Base-by-base conservation (phyloP, 148 eudicot genomes). In the Chenopodium album region DNA sequence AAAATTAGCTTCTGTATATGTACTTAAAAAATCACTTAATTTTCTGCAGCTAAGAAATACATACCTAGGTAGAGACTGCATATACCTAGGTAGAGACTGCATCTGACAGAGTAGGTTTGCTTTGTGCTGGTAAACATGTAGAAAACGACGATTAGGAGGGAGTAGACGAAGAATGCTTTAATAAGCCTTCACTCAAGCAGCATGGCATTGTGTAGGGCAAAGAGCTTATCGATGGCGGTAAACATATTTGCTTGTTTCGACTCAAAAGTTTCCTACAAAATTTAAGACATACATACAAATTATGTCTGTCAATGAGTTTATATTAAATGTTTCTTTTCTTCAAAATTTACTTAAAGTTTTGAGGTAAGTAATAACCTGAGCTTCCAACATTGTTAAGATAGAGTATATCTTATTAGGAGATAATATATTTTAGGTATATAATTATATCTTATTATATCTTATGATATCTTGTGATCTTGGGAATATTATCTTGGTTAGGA, bases 191-290 rank as follows among this genome's bases (percentile, higher is more conserved):
- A 90, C 73, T 95, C 98, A 0, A 93, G 82, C 64, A 91, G 65
- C 88, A 95, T 82, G n/a, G 97, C 92, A 23, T 91, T 92, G 86
- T 92, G 97, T 69, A 95, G 67, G 3, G 91, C 83, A 48, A 92
- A 95, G 17, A 95, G 93, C 85, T 92, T 95, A 73, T 93, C 96
- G 54, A 92, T 82, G 16, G 93, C 89, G 17, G 84, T 86, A 77
- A 95, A 92, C 93, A 93, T 92, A 89, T 82, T 92, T 56, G 94
- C 90, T 87, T 93, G 98, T 86, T 90, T 95, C 1, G 90, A 80
- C 85, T 95, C 97, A 50, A 95, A 95, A 59, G 87, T 89, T 91
- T 93, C 97, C 97, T 95, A 86, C 28, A 32, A 50, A 60, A 71
- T 46, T 26, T n/a, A 23, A 28, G 32, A 31, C 32, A 31, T 23